Base-by-base conservation (phyloP, 2,329 filamentous ascomycete genomes). In the Didymosphaeria variabile region DNA sequence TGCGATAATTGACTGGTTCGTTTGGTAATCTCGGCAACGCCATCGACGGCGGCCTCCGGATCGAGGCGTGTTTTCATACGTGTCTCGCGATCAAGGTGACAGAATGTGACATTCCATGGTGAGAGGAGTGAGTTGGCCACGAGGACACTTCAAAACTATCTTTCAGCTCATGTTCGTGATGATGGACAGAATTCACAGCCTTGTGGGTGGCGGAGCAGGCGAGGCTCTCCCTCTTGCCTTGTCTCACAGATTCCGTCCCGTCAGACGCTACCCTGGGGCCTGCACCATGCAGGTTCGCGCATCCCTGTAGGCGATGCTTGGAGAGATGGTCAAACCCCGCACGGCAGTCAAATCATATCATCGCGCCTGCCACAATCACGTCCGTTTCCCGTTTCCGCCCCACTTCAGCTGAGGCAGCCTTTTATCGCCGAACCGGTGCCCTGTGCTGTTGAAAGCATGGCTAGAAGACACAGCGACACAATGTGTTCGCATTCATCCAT, bases 1-100 rank as follows among this genome's bases (percentile, higher is more conserved):
- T 54, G 50, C 49, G 57, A 59, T 15, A 59, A 34, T 40, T 38
- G 19, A 38, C 54, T 54, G 40, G 38, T 45, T 31, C 51, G 36
- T 44, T 45, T 44, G 4, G 51, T 45, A 38, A 54, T 44, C 1
- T 32, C 51, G 29, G 51, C 51, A 44, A 54, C 51, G 51, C 51
- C 51, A 32, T 54, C 38, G 9, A 45, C 23, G 51, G 51, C 51
- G 51, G 51, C 51, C 36, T 44, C 26, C 19, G 49, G n/a, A 38
- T 6, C 15, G 21, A 51, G 32, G 49, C n/a, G 13, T 19, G 49
- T 10, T 26, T 26, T 21, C 49, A 51, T 51, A 4, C 31, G 46
- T 31, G 23, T n/a, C 23, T 29, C 46, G 31, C 19, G 17, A 32
- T 51, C 49, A 51, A 38, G n/a, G n/a, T 12, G 21, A 26, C 38